Conservation (phyloP, 176 grass and related monocot species). For the Chrysopogon serrulatus region DNA sequence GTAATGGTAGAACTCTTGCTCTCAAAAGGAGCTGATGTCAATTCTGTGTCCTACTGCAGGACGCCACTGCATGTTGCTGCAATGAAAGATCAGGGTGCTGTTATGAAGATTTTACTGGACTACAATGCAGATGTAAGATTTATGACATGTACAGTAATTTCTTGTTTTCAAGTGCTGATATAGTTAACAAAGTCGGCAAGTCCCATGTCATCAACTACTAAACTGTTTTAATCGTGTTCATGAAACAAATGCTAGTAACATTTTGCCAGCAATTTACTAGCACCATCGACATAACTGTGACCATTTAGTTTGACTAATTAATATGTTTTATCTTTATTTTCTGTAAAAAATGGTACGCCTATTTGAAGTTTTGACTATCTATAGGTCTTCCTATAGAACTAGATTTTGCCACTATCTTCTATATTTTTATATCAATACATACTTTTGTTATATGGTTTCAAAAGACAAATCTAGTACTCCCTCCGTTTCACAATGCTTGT, state of each 20-base stretch:
- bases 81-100: background rate
- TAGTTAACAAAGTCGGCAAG: background rate
- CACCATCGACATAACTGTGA: no score
- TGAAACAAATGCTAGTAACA: background rate
- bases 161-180: background rate
- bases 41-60: background rate
- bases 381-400: background rate
- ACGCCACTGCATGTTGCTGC: no score
- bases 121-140: conserved; percentile 14
- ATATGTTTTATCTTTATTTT: no score
- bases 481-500: background rate
- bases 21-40: conserved; percentile 10
- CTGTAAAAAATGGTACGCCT: no score
- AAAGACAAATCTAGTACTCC: background rate
- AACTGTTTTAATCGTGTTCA: background rate
- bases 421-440: background rate
- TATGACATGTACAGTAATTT: background rate
- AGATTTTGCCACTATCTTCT: background rate
- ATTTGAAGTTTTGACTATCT: background rate
- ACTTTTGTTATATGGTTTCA: no score
- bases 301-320: no score
- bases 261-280: background rate
- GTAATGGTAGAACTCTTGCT: conserved; percentile 28
- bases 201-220: background rate
- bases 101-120: conserved; percentile 24